Evolutionary conservation across 495 filamentous ascomycete species (phyloP).

Genomic region (Hypoxylon subgilvum): DNA sequence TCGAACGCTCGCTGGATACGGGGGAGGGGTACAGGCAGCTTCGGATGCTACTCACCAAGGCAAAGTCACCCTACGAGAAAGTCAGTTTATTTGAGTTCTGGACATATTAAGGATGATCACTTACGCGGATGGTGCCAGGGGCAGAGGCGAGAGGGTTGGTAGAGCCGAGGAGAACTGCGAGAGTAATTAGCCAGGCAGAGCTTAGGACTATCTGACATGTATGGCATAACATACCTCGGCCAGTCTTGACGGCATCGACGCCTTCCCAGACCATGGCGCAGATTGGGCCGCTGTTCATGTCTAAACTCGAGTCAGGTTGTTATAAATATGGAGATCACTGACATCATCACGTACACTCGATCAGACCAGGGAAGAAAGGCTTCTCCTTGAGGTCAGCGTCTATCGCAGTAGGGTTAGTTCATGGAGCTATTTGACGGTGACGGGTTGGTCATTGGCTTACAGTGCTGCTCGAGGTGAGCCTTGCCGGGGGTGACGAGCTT

Average conservation of each 20-base stretch:
- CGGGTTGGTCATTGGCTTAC: constrained; percentile 45
- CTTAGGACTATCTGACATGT: not conserved
- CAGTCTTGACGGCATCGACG: constrained; percentile 95
- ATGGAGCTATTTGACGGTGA: not conserved
- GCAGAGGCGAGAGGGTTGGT: constrained; percentile 94
- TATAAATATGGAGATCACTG: constrained; percentile 8
- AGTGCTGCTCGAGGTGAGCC: constrained; percentile 97
- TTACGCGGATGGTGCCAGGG: constrained; percentile 94
- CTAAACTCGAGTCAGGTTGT: constrained; percentile 54
- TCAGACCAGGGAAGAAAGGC: constrained; percentile 94
- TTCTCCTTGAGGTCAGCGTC: constrained; percentile 87
- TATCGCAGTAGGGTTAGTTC: constrained; percentile 46
- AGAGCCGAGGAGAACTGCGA: constrained; percentile 83
- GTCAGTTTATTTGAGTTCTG: constrained; percentile 5
- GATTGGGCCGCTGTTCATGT: constrained; percentile 97
- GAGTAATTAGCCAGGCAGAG: constrained; percentile 37
- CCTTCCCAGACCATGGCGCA: constrained; percentile 99
- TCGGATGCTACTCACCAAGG: constrained; percentile 9
- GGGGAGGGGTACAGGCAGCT: not conserved
- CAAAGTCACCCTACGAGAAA: constrained; percentile 40
- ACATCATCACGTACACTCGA: constrained; percentile 67
- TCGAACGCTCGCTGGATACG: too few species aligned
- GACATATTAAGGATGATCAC: constrained; percentile 33
- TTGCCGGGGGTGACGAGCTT: constrained; percentile 88
- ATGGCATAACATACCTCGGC: constrained; percentile 68